Evolutionary conservation across 1,284 basidiomycete genomes (phyloP), one percentile per base, ranked within the genome.

Genomic region (Heimioporus punctisporus): DNA sequence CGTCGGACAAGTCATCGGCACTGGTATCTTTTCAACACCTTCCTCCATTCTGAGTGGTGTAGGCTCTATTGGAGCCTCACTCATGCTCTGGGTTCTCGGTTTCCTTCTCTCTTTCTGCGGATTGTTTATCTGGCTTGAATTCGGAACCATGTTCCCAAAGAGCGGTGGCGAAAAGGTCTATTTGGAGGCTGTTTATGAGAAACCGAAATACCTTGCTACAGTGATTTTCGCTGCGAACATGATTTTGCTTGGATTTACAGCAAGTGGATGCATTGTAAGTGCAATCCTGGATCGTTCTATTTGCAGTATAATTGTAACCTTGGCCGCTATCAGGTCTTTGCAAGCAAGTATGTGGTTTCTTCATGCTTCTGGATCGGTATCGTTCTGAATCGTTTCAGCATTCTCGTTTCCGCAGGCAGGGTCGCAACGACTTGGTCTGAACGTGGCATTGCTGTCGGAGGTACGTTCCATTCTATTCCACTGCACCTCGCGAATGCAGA

Each of bases 21-120:
- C 84, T 0, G 84, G 84, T 9, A 83, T 86, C 54, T 86, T 86
- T 68, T 83, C 84, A 2, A 85, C 84, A 0, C 82, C 84, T 0
- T 82, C 82, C 0, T 82, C 80, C 1, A 86, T 86, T 60, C 61
- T 84, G 28, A 65, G 60, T 0, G 75, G 77, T 0, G 78, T 81
- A 0, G 77, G 76, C 19, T 82, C 79, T 3, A 71, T 83, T 15
- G 83, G 82, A 8, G 79, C 81, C 3, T 81, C 79, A 0, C 69
- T 83, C 14, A 74, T 83, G 71, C 76, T 83, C 41, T 85, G 82
- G 83, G 77, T 82, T 4, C 75, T 82, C 31, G 83, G 82, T 2
- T 81, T 81, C 53, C 31, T 78, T 9, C 72, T 84, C 11, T 81
- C 82, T 2, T 76, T 77, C 51, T 77, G 75, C 45, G 83, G 83